phyloP scores from a whole-genome alignment of 2,329 filamentous ascomycete genomes.

The Talaromyces sp. region DNA sequence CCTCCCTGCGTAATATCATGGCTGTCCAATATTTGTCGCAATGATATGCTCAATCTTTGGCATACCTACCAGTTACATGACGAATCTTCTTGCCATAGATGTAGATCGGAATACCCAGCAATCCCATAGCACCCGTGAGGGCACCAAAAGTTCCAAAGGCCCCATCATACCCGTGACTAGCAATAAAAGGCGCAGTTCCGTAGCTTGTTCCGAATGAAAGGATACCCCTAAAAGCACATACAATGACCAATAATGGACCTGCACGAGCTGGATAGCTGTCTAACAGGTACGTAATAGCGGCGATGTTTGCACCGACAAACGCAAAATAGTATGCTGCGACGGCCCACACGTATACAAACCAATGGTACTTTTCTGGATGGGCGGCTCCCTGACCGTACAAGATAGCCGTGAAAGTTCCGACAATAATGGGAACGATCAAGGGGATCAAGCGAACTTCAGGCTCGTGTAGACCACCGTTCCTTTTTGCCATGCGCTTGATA shows the following conservation, averaged over 20 bases:
- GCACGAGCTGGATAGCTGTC: constrained; percentile 47
- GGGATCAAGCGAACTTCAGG: constrained; percentile 41
- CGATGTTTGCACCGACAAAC: constrained; percentile 44
- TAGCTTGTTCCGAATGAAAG: constrained; percentile 48
- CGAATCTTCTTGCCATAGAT: constrained; percentile 36
- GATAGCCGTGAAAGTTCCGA: constrained; percentile 40
- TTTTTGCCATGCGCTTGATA: constrained; percentile 36
- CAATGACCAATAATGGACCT: constrained; percentile 46
- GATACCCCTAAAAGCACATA: constrained; percentile 49
- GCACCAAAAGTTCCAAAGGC: constrained; percentile 35
- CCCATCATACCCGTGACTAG: constrained; percentile 33
- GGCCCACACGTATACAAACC: constrained; percentile 13
- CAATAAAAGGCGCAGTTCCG: constrained; percentile 33
- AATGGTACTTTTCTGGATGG: constrained; percentile 30
- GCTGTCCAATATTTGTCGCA: background rate
- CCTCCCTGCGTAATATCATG: background rate
- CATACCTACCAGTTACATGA: constrained; percentile 26
- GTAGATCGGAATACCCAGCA: constrained; percentile 33
- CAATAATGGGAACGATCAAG: constrained; percentile 37
- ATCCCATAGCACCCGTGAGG: constrained; percentile 32
- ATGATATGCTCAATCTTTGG: constrained; percentile 19
- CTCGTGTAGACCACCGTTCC: constrained; percentile 43
- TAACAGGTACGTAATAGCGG: constrained; percentile 46
- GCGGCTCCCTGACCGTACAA: constrained; percentile 41
- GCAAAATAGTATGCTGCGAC: constrained; percentile 24